phyloP scores from a whole-genome alignment of 495 filamentous ascomycete genomes.

The Penicillium riverlandense region DNA sequence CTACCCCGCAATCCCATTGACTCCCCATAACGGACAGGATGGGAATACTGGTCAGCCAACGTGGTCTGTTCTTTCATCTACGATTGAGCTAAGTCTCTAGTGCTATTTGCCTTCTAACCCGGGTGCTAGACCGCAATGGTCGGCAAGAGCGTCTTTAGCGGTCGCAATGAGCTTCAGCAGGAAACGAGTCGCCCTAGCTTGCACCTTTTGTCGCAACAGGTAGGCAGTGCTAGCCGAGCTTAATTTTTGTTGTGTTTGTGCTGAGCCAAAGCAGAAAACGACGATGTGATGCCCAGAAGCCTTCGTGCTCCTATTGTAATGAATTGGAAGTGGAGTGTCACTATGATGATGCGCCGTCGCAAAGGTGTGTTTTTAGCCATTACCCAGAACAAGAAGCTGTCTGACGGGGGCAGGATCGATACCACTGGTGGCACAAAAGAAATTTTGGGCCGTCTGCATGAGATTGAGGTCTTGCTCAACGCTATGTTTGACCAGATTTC shows the following conservation, averaged over 20 bases:
- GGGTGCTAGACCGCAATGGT: too few species aligned
- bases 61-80: too few species aligned
- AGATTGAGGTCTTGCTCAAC: not conserved
- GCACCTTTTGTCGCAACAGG: constrained; percentile 1
- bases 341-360: constrained; percentile 3
- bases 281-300: constrained; percentile 2
- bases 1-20: too few species aligned
- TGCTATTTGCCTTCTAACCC: too few species aligned
- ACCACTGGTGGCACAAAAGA: constrained; percentile 1
- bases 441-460: not conserved
- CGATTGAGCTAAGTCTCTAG: too few species aligned
- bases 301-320: not conserved
- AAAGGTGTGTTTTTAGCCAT: not conserved
- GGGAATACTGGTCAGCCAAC: too few species aligned
- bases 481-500: not conserved
- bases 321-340: constrained; percentile 4
- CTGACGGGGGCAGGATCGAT: not conserved
- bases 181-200: constrained; percentile 1
- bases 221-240: not conserved
- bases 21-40: too few species aligned
- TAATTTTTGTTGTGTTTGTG: not conserved
- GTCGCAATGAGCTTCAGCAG: not conserved
- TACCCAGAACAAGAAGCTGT: not conserved
- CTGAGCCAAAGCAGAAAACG: not conserved
- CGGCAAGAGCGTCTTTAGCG: too few species aligned